These are phyloP conservation scores for Trametes sp. DNA, from an alignment of 1,284 basidiomycete species.

Conservation along the genomic window DNA sequence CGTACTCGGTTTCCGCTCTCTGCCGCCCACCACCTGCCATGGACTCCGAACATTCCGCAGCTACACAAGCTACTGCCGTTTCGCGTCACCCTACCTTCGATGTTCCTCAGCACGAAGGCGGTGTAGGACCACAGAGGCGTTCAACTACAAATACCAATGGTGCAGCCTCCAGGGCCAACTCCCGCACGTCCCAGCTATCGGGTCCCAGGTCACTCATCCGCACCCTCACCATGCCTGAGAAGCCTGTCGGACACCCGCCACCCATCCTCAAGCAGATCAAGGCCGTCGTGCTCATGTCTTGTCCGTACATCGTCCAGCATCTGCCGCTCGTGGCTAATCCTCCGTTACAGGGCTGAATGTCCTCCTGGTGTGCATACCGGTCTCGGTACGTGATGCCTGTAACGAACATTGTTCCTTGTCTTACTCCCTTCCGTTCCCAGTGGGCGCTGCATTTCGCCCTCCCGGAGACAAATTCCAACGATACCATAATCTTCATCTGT, in stretches of 20 bases:
- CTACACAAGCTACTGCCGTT: conserved; percentile 19
- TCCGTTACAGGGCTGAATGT: conserved; percentile 64
- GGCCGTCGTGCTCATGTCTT: conserved; percentile 59
- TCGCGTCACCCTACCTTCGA: conserved; percentile 29
- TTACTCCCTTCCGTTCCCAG: conserved; percentile 42
- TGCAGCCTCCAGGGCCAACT: conserved; percentile 6
- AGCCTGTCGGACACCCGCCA: conserved; percentile 51
- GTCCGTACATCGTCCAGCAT: conserved; percentile 44
- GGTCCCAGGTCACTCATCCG: conserved; percentile 23
- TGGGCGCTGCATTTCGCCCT: conserved; percentile 77
- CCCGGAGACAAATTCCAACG: conserved; percentile 48
- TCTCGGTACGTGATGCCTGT: conserved; percentile 59
- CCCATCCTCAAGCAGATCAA: conserved; percentile 51
- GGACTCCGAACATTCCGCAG: conserved; percentile 4
- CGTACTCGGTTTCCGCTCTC: neutral
- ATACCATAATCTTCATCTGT: conserved; percentile 80
- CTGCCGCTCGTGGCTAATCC: conserved; percentile 6
- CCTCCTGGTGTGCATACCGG: conserved; percentile 69
- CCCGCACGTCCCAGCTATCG: conserved; percentile 19
- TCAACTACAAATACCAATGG: conserved; percentile 27
- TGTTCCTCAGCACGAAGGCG: neutral
- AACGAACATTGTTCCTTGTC: neutral
- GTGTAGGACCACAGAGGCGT: conserved; percentile 5
- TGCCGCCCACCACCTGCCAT: conserved; percentile 7
- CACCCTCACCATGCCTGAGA: conserved; percentile 30